Evolutionary conservation across 306 rosid species (phyloP).

Genomic region (Sophora flavescens): DNA sequence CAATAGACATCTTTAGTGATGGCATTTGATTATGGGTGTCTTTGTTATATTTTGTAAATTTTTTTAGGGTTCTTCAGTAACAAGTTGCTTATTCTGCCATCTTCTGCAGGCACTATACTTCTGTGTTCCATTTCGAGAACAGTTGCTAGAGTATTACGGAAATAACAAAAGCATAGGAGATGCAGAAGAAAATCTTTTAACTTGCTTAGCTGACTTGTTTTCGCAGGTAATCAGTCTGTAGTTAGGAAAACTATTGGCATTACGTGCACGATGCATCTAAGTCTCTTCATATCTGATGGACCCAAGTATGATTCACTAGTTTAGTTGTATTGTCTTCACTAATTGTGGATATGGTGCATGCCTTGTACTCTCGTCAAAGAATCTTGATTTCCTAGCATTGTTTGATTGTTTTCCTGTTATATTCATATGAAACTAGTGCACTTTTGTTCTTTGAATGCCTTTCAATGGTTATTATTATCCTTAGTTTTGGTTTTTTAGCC

Average conservation of each 20-base stretch:
- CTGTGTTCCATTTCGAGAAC: conserved; percentile 99
- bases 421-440: conserved; percentile 3
- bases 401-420: conserved; percentile 17
- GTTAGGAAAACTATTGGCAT: conserved; percentile 30
- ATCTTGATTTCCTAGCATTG: conserved; percentile 3
- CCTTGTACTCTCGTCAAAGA: conserved; percentile 6
- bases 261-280: not conserved
- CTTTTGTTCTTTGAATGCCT: not conserved
- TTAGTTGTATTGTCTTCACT: conserved; percentile 34
- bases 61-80: conserved; percentile 30
- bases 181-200: conserved; percentile 93
- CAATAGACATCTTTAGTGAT: conserved; percentile 22
- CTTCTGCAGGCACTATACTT: conserved; percentile 90
- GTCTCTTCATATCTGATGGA: conserved; percentile 15
- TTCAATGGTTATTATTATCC: not conserved
- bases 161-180: conserved; percentile 77
- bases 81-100: conserved; percentile 34
- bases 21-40: conserved; percentile 8
- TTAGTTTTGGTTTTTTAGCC: not conserved
- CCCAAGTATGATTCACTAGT: not conserved
- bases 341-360: conserved; percentile 10
- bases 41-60: conserved; percentile 14
- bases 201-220: conserved; percentile 97
- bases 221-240: conserved; percentile 72
- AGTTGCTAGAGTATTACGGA: conserved; percentile 85